Conservation (phyloP, 2,329 filamentous ascomycete genomes). For the Sporothrix sp. region DNA sequence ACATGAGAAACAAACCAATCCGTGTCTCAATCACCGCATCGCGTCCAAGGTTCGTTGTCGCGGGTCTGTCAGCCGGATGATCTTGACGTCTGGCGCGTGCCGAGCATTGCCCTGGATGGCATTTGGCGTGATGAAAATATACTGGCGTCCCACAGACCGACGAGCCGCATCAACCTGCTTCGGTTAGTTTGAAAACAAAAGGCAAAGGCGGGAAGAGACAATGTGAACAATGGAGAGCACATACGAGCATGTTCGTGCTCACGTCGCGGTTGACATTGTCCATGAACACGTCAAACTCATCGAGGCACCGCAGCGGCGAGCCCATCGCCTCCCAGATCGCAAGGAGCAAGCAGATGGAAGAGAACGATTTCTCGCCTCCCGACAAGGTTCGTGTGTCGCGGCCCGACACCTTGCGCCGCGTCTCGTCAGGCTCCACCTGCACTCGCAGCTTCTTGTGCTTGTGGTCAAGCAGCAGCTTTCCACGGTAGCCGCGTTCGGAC, state of each 20-base stretch:
- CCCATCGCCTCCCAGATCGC: constrained; percentile 98
- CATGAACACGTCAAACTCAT: constrained; percentile 99
- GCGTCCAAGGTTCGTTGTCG: constrained; percentile 39
- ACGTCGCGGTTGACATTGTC: constrained; percentile 90
- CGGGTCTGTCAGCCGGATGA: constrained; percentile 60
- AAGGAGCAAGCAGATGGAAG: constrained; percentile 85
- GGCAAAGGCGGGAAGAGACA: constrained; percentile 16
- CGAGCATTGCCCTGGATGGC: constrained; percentile 55
- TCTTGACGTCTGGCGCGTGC: constrained; percentile 61
- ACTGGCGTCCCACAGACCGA: constrained; percentile 80
- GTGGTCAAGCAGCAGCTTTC: constrained; percentile 72
- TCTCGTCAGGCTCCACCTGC: constrained; percentile 62
- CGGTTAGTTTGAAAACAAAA: constrained; percentile 17
- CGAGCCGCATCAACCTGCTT: constrained; percentile 69
- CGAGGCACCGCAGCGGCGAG: constrained; percentile 83
- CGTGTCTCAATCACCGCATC: background rate
- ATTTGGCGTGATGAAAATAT: constrained; percentile 92
- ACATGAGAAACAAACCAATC: background rate
- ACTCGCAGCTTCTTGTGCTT: constrained; percentile 63
- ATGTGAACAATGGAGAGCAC: constrained; percentile 25
- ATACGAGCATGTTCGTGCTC: constrained; percentile 85
- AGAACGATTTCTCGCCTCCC: constrained; percentile 95
- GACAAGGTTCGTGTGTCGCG: constrained; percentile 86
- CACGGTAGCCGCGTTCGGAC: constrained; percentile 80
- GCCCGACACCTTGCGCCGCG: constrained; percentile 57